Evolutionary conservation across 1,284 basidiomycete species (phyloP).

Genomic region (Cystobasidium slooffiae): DNA sequence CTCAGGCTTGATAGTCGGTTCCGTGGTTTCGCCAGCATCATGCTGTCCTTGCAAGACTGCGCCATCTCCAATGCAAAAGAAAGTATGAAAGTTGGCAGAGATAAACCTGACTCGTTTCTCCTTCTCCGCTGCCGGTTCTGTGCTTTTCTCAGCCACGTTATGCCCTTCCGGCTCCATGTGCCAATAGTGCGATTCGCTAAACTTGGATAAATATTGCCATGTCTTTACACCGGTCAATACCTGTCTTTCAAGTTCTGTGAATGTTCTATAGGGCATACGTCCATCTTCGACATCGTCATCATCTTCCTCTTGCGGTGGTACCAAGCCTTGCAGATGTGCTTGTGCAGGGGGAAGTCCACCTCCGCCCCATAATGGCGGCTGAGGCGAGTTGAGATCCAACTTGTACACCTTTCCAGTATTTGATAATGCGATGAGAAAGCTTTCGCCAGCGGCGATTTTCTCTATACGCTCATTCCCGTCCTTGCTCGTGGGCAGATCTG

Average conservation of each 20-base stretch:
- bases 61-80: conserved; percentile 45
- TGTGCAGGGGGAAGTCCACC: not conserved
- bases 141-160: not conserved
- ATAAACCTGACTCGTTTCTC: conserved; percentile 44
- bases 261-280: not conserved
- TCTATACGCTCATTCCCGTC: conserved; percentile 39
- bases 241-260: conserved; percentile 27
- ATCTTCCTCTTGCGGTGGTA: conserved; percentile 6
- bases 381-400: conserved; percentile 47
- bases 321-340: conserved; percentile 36
- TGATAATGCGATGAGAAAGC: conserved; percentile 50
- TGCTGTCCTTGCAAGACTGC: conserved; percentile 48
- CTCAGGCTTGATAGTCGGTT: conserved; percentile 46
- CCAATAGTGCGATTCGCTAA: conserved; percentile 45
- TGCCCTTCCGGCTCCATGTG: not conserved
- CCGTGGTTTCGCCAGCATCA: conserved; percentile 22
- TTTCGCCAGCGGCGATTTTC: conserved; percentile 49
- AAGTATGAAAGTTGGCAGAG: conserved; percentile 50
- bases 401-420: conserved; percentile 41
- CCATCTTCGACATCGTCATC: conserved; percentile 43
- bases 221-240: conserved; percentile 28
- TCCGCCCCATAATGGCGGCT: not conserved
- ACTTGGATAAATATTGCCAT: conserved; percentile 47
- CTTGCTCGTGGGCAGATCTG: not conserved
- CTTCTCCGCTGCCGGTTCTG: not conserved